Evolutionary conservation across 352 stramenopile genomes (phyloP), one percentile per base, ranked within the genome.

Genomic region (Phytophthora aleatoria): DNA sequence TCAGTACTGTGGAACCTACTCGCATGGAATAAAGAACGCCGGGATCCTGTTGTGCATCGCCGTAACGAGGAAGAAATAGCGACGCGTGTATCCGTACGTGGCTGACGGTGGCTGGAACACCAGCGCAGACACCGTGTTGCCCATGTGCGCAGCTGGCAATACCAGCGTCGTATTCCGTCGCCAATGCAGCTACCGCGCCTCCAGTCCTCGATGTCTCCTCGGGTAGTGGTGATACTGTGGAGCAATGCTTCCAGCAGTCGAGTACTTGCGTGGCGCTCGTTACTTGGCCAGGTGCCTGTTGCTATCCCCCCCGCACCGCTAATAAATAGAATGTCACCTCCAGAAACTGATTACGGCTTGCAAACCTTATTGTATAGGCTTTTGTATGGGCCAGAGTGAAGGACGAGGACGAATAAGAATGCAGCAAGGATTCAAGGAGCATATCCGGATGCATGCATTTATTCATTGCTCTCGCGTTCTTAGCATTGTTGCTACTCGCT

Each of bases 11-110:
- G 26, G 12, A 47, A 77, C 80, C 9, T 76, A 96, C 87, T 92
- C 78, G 58, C 89, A 78, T 73, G 96, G 89, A 62, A 99, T 97
- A 74, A 95, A 99, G 68, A 99, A 99, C 11, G 95, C 94, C 5
- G 94, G 91, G 67, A 99, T 99, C 28, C 85, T 78, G 64, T 90
- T 86, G 61, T 94, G 84, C 61, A 87, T 84, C 16, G 83, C 66
- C 24, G 91, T 99, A 36, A 89, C 90, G 10, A 99, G 84, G 83
- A 97, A 98, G 56, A 98, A 98, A 67, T 98, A 97, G 50, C 90
- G 82, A 53, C 87, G 72, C 33, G 82, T 92, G 64, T 83, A 88
- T 35, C 77, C 74, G 57, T 96, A 97, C 13, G 82, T 89, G 24
- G 83, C 58, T 30, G 69, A 62, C 28, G 91, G 91, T n/a, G 91